These are phyloP conservation scores for Panicum hallii DNA, from an alignment of 202 grass and related monocot genomes.

Conservation along the genomic window DNA sequence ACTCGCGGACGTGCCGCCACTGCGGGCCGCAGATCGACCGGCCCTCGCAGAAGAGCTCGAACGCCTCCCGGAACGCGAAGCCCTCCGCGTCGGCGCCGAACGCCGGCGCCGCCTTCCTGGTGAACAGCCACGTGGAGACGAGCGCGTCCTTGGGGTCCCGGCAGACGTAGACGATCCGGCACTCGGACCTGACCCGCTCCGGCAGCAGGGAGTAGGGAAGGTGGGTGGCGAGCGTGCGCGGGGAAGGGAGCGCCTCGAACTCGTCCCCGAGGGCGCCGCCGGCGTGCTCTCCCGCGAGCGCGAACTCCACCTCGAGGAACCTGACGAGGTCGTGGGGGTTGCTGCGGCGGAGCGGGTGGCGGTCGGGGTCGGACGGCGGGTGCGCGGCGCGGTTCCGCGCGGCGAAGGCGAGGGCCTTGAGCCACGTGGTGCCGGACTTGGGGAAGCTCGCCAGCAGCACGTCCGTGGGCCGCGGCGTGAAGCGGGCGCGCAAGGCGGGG, in stretches of 20 bases:
- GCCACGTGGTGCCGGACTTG: conserved; percentile 25
- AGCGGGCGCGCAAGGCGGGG: neutral
- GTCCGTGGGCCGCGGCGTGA: neutral
- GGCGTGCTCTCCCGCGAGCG: no score
- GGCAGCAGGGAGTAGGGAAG: conserved; percentile 36
- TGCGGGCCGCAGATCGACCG: neutral
- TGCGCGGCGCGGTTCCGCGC: neutral
- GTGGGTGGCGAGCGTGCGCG: neutral
- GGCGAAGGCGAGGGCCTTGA: neutral
- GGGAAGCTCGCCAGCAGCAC: conserved; percentile 15
- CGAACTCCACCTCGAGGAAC: neutral
- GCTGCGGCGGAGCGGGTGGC: neutral
- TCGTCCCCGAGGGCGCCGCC: neutral
- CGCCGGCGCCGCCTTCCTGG: neutral
- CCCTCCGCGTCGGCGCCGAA: neutral
- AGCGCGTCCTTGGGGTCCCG: conserved; percentile 38
- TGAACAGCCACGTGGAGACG: conserved; percentile 23
- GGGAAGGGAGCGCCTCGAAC: neutral
- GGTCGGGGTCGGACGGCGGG: neutral
- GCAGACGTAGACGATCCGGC: neutral
- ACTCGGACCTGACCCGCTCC: neutral
- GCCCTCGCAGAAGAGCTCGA: conserved; percentile 44
- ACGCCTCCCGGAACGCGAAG: conserved; percentile 7
- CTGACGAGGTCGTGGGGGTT: neutral
- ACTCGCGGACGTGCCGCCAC: conserved; percentile 45